phyloP scores from a whole-genome alignment of 1,284 basidiomycete species.

The Cutaneotrichosporon dermatis region DNA sequence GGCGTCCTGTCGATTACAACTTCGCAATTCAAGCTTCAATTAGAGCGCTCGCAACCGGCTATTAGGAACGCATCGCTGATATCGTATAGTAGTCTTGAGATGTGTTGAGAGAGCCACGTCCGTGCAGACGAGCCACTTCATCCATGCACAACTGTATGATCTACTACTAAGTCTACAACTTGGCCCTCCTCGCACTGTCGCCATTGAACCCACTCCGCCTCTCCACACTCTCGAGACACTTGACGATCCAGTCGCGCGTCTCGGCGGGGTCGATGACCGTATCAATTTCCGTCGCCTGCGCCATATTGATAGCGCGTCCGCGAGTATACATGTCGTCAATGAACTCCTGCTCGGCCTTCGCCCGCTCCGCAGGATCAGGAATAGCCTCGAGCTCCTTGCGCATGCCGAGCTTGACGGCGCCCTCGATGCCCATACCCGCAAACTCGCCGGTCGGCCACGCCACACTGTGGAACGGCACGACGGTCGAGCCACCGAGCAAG shows the following conservation, averaged over 20 bases:
- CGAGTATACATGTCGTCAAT: conserved; percentile 19
- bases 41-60: too few species aligned
- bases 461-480: conserved; percentile 13
- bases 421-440: conserved; percentile 23
- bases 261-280: conserved; percentile 20
- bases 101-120: too few species aligned
- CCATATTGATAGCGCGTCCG: conserved; percentile 20
- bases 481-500: conserved; percentile 15
- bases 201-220: background rate
- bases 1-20: too few species aligned
- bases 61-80: too few species aligned
- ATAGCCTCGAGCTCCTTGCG: conserved; percentile 20
- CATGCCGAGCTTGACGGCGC: conserved; percentile 22
- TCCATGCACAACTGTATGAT: too few species aligned
- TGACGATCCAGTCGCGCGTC: conserved; percentile 19
- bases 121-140: too few species aligned
- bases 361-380: conserved; percentile 7
- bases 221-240: conserved; percentile 14
- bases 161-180: background rate
- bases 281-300: conserved; percentile 21
- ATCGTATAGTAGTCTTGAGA: too few species aligned
- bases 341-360: conserved; percentile 15
- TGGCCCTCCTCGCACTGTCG: background rate
- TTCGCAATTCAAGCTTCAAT: too few species aligned
- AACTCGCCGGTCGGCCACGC: conserved; percentile 23